Evolutionary conservation across 2,329 filamentous ascomycete species (phyloP).

Genomic region (Diaporthe citriasiana): DNA sequence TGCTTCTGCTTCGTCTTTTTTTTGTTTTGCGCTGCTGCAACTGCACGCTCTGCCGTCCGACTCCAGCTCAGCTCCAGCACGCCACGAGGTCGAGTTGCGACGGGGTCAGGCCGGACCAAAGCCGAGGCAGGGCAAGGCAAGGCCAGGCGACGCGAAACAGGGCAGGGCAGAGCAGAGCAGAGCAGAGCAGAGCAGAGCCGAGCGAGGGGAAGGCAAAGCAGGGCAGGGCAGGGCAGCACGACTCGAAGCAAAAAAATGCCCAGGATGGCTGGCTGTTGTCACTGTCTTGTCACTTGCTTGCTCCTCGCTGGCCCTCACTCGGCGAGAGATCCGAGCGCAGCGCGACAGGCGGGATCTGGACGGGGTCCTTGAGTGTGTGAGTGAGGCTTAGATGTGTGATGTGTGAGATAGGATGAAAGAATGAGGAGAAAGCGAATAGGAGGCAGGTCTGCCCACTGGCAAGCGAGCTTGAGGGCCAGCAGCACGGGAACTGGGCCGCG

Average conservation of each 20-base stretch:
- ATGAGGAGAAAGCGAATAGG: constrained; percentile 28
- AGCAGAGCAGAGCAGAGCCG: constrained; percentile 7
- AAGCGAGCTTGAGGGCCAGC: constrained; percentile 19
- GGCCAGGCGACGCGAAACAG: neutral
- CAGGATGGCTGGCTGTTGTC: constrained; percentile 32
- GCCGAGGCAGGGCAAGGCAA: neutral
- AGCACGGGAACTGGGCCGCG: constrained; percentile 5
- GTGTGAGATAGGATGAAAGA: constrained; percentile 27
- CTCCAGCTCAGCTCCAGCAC: constrained; percentile 7
- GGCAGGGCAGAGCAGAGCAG: neutral
- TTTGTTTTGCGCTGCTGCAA: neutral
- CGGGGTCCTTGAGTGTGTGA: constrained; percentile 26
- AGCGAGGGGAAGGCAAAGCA: neutral
- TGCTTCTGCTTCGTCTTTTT: neutral
- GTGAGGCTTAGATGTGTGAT: constrained; percentile 41
- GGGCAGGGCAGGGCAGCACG: constrained; percentile 3
- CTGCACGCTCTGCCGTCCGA: constrained; percentile 15
- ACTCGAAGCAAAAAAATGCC: neutral
- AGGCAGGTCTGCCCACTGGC: constrained; percentile 19
- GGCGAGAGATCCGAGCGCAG: constrained; percentile 19
- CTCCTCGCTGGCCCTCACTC: constrained; percentile 12
- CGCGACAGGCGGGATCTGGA: constrained; percentile 30
- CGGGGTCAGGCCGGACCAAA: neutral
- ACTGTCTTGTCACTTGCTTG: constrained; percentile 36
- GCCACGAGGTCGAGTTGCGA: neutral